These are phyloP conservation scores for Xylariaceae sp. DNA, from an alignment of 2,329 filamentous ascomycete species.

Conservation along the genomic window DNA sequence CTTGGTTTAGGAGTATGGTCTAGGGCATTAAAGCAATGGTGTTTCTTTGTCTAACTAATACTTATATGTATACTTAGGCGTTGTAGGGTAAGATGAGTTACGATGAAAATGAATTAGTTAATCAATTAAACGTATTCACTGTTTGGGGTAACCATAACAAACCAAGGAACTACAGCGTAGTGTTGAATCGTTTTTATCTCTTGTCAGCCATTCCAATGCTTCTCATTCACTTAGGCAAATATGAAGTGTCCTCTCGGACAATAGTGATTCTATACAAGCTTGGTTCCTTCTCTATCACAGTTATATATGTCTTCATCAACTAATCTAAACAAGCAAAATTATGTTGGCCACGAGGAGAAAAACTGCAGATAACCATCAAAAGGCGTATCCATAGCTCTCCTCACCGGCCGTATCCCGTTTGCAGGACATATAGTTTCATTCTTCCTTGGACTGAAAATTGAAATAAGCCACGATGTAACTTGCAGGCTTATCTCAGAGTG, in stretches of 20 bases:
- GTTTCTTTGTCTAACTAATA: conserved; percentile 12
- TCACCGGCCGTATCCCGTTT: conserved; percentile 13
- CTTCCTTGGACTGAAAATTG: conserved; percentile 33
- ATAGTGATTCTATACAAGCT: no score
- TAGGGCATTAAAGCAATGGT: not conserved
- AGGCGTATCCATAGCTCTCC: not conserved
- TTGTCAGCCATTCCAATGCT: no score
- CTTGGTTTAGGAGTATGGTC: not conserved
- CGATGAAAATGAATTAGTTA: conserved; percentile 7
- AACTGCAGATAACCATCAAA: conserved; percentile 13
- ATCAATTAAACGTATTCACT: not conserved
- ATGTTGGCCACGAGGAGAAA: conserved; percentile 22
- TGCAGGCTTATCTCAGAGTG: conserved; percentile 30
- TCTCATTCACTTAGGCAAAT: no score
- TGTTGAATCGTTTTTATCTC: no score
- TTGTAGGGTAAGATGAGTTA: conserved; percentile 18
- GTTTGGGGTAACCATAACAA: no score
- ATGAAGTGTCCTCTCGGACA: no score
- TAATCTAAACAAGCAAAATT: not conserved
- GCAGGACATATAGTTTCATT: conserved; percentile 14
- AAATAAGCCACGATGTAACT: conserved; percentile 28
- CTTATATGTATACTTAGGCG: not conserved
- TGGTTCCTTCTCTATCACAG: no score
- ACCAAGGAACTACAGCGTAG: no score
- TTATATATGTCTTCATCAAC: not conserved